These are phyloP conservation scores for Aspergillus hancockii DNA, from an alignment of 495 filamentous ascomycete species.

Conservation along the genomic window DNA sequence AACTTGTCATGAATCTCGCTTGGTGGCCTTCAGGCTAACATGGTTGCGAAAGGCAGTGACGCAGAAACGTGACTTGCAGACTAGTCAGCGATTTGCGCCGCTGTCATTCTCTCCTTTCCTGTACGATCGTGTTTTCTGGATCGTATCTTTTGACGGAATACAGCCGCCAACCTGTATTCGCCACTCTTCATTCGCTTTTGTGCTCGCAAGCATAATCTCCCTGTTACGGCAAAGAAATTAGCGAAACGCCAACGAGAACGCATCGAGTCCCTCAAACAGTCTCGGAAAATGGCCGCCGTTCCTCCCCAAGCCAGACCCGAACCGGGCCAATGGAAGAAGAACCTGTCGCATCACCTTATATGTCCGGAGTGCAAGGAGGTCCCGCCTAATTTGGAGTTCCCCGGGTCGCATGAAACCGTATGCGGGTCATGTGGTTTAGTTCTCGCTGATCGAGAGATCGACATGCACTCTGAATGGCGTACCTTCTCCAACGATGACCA, in stretches of 20 bases:
- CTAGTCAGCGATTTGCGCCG: slow-evolving; percentile 25
- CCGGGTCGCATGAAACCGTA: slow-evolving; percentile 87
- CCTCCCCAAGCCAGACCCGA: slow-evolving; percentile 27
- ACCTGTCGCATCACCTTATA: slow-evolving; percentile 78
- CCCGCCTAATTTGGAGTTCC: slow-evolving; percentile 94
- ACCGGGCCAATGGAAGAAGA: slow-evolving; percentile 60
- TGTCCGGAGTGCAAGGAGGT: slow-evolving; percentile 89
- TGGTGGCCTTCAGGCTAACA: slow-evolving; percentile 33
- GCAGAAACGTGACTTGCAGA: slow-evolving; percentile 28
- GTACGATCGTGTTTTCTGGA: slow-evolving; percentile 1
- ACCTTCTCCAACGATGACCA: slow-evolving; percentile 98
- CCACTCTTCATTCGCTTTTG: slow-evolving; percentile 60
- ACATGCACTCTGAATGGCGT: slow-evolving; percentile 96
- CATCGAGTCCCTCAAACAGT: slow-evolving; percentile 21
- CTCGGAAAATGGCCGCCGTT: slow-evolving; percentile 43
- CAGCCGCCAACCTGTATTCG: slow-evolving; percentile 64
- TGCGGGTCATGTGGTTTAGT: slow-evolving; percentile 93
- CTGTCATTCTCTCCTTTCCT: slow-evolving; percentile 22
- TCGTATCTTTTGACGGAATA: slow-evolving; percentile 15
- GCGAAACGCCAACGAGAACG: slow-evolving; percentile 35
- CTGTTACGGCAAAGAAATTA: slow-evolving; percentile 41
- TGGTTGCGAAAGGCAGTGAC: slow-evolving; percentile 30
- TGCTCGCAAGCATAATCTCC: slow-evolving; percentile 47
- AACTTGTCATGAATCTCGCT: slow-evolving; percentile 19
- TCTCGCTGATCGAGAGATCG: slow-evolving; percentile 84